A percentile compares a stretch with the other conserved stretches of the same genome.
These are phyloP conservation scores for Prunus mongolica DNA, from an alignment of 306 rosid genomes.

Conservation along the genomic window DNA sequence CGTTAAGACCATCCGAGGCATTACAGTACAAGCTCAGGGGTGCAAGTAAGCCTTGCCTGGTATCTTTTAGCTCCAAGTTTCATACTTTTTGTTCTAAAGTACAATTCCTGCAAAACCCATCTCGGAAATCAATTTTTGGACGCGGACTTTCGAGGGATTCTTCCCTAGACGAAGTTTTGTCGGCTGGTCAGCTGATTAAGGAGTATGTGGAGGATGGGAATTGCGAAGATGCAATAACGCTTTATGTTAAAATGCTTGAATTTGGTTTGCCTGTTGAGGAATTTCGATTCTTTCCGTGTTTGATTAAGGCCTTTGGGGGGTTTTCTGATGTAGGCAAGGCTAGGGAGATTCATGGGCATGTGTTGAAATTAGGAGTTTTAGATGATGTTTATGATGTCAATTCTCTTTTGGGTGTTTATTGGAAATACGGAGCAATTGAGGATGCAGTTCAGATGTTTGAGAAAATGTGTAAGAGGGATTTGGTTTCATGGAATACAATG, in stretches of 20 bases:
- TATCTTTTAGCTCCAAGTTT: constrained; percentile 16
- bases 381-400: constrained; percentile 33
- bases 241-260: constrained; percentile 32
- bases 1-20: neutral
- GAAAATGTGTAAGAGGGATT: constrained; percentile 29
- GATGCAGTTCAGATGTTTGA: constrained; percentile 23
- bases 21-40: neutral
- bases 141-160: neutral
- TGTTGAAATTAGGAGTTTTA: constrained; percentile 33
- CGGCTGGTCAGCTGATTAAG: constrained; percentile 14
- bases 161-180: neutral
- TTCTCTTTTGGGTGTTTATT: constrained; percentile 35
- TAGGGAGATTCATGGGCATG: constrained; percentile 39
- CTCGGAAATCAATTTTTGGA: constrained; percentile 1
- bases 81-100: neutral
- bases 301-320: constrained; percentile 45
- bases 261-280: constrained; percentile 25
- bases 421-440: constrained; percentile 24
- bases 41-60: neutral
- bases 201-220: constrained; percentile 18
- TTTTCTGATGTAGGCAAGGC: constrained; percentile 15
- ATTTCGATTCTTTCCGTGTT: constrained; percentile 29
- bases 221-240: constrained; percentile 25
- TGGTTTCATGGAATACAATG: constrained; percentile 37
- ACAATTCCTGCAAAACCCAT: constrained; percentile 9